Percentiles rank a stretch among this genome's conserved stretches.
These are phyloP conservation scores for Nothophytophthora sp. DNA, from an alignment of 352 stramenopile species.

Conservation along the genomic window DNA sequence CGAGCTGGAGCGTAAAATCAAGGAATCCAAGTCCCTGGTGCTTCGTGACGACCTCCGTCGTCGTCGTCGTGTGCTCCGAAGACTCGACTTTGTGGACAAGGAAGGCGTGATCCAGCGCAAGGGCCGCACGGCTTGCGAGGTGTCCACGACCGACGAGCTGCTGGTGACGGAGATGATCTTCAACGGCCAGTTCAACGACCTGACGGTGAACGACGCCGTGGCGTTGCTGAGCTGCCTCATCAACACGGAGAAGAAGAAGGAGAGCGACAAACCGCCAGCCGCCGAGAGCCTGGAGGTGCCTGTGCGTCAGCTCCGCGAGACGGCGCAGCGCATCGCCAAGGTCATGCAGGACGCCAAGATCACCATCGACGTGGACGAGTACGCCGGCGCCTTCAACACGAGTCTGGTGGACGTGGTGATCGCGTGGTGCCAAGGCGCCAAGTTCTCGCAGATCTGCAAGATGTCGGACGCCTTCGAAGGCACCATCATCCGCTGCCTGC, in stretches of 20 bases:
- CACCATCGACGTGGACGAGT: constrained; percentile 97
- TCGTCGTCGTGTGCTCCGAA: constrained; percentile 96
- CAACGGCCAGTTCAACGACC: constrained; percentile 97
- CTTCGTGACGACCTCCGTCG: constrained; percentile 96
- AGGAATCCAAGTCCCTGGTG: constrained; percentile 94
- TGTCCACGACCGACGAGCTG: constrained; percentile 98
- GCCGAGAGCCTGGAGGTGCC: constrained; percentile 83
- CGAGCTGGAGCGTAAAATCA: constrained; percentile 94
- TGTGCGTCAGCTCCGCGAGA: constrained; percentile 95
- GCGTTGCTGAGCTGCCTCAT: constrained; percentile 97
- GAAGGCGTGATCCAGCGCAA: constrained; percentile 99
- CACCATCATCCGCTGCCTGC: constrained; percentile 97
- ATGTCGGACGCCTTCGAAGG: constrained; percentile 98
- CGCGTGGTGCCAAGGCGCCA: constrained; percentile 96
- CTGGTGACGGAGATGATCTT: constrained; percentile 99
- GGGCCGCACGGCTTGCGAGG: constrained; percentile 97
- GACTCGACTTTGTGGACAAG: constrained; percentile 96
- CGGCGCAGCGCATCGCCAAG: constrained; percentile 90
- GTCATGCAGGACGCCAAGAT: constrained; percentile 94
- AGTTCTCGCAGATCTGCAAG: constrained; percentile 99
- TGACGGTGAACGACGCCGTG: constrained; percentile 97
- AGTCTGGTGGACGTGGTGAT: constrained; percentile 98
- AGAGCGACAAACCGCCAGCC: constrained; percentile 82
- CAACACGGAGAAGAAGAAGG: constrained; percentile 94
- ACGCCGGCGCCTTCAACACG: constrained; percentile 97